Evolutionary conservation across 345 rosid genomes (phyloP).

Genomic region (Pistacia vera): DNA sequence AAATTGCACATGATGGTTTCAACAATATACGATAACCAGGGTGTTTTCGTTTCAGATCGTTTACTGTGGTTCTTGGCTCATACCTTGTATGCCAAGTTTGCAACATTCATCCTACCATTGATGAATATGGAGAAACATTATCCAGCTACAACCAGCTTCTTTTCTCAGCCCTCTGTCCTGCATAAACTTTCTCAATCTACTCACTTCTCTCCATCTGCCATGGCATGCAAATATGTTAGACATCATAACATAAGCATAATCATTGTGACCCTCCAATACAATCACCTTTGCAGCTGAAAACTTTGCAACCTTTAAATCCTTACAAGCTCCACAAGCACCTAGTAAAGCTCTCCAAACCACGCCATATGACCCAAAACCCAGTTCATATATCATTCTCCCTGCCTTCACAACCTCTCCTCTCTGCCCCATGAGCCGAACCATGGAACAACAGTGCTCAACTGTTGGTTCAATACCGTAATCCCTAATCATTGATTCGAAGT

Average conservation of each 20-base stretch:
- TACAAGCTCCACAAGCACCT: slow-evolving; percentile 55
- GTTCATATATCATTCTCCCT: slow-evolving; percentile 42
- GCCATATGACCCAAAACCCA: slow-evolving; percentile 44
- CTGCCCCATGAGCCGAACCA: slow-evolving; percentile 65
- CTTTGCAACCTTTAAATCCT: slow-evolving; percentile 50
- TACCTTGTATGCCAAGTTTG: background rate
- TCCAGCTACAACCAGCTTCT: slow-evolving; percentile 74
- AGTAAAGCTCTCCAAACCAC: slow-evolving; percentile 76
- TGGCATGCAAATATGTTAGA: slow-evolving; percentile 60
- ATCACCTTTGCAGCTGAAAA: slow-evolving; percentile 51
- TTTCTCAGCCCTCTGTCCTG: slow-evolving; percentile 51
- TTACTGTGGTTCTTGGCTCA: background rate
- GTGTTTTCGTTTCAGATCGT: background rate
- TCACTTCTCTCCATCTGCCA: slow-evolving; percentile 63
- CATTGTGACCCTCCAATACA: slow-evolving; percentile 55
- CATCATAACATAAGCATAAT: slow-evolving; percentile 61
- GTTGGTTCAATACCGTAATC: slow-evolving; percentile 62
- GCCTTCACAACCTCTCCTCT: slow-evolving; percentile 52
- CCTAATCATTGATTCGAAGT: slow-evolving; percentile 60
- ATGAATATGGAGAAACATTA: slow-evolving; percentile 17
- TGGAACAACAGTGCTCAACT: slow-evolving; percentile 70
- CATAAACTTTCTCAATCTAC: slow-evolving; percentile 65
- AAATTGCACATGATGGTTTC: background rate
- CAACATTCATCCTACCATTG: background rate
- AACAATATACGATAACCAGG: background rate